phyloP scores from a whole-genome alignment of 805 yeast genomes.

The Wickerhamomyces subpelliculosus region DNA sequence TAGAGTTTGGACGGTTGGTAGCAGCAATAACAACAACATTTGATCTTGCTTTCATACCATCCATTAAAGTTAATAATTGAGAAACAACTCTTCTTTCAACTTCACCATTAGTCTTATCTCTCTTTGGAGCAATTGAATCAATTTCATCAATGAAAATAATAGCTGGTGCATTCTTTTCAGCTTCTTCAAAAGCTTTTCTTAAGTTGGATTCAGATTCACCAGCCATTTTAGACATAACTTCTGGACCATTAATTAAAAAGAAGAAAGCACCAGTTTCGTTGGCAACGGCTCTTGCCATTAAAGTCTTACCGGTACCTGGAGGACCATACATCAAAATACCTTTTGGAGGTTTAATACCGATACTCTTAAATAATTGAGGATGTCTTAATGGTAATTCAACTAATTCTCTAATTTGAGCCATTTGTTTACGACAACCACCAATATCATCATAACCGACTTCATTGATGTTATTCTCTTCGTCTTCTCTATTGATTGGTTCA shows the following conservation, averaged over 20 bases:
- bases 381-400: slow-evolving; percentile 98
- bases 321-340: slow-evolving; percentile 99
- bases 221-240: slow-evolving; percentile 99
- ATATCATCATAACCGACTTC: slow-evolving; percentile 99
- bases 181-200: slow-evolving; percentile 98
- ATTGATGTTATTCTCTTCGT: slow-evolving; percentile 91
- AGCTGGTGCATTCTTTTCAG: slow-evolving; percentile 97
- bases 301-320: slow-evolving; percentile 99
- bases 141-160: slow-evolving; percentile 98
- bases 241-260: slow-evolving; percentile 97
- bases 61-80: slow-evolving; percentile 95
- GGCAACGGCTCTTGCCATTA: slow-evolving; percentile 99
- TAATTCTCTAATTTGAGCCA: slow-evolving; percentile 98
- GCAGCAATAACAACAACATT: slow-evolving; percentile 98
- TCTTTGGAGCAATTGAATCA: slow-evolving; percentile 98
- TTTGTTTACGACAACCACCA: slow-evolving; percentile 98
- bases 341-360: slow-evolving; percentile 98
- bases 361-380: slow-evolving; percentile 94
- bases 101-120: slow-evolving; percentile 99
- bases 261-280: slow-evolving; percentile 99
- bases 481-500: slow-evolving; percentile 97
- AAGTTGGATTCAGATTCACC: slow-evolving; percentile 97
- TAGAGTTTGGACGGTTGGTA: slow-evolving; percentile 70
- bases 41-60: slow-evolving; percentile 99
- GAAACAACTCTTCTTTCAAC: slow-evolving; percentile 99